phyloP scores from a whole-genome alignment of 768 basidiomycete species.

The Termitomyces sp. region DNA sequence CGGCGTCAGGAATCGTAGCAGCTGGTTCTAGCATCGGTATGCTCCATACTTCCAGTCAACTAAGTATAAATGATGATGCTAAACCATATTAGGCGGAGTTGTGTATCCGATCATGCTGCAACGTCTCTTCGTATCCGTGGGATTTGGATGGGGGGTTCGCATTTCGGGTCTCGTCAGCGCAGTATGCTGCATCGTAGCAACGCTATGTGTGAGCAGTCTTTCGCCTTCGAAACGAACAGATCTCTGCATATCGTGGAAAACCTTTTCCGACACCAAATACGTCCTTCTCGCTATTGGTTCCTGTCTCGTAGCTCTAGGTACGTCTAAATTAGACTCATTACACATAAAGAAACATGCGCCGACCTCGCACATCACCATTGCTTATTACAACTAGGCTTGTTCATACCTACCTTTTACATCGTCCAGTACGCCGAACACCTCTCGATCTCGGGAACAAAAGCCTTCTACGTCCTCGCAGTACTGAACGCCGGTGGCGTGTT shows the following conservation, averaged over 20 bases:
- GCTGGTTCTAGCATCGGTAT: constrained; percentile 66
- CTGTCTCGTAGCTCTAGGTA: constrained; percentile 58
- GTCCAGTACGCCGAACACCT: constrained; percentile 50
- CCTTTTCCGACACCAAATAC: constrained; percentile 47
- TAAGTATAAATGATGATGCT: not conserved
- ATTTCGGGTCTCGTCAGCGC: constrained; percentile 48
- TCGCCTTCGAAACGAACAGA: constrained; percentile 23
- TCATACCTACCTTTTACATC: constrained; percentile 71
- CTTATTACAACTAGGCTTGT: constrained; percentile 42
- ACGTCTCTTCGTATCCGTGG: constrained; percentile 46
- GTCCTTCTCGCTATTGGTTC: constrained; percentile 49
- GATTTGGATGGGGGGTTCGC: constrained; percentile 62
- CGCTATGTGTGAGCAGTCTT: constrained; percentile 39
- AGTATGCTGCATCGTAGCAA: constrained; percentile 40
- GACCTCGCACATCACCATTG: not conserved
- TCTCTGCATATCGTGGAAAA: constrained; percentile 24
- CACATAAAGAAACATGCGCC: not conserved
- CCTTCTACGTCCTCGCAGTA: constrained; percentile 56
- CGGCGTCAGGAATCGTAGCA: constrained; percentile 65
- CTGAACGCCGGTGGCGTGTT: constrained; percentile 66
- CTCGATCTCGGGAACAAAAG: constrained; percentile 29
- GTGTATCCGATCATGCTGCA: constrained; percentile 65
- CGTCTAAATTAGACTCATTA: constrained; percentile 13
- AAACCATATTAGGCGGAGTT: constrained; percentile 47
- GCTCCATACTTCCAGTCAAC: not conserved